Evolutionary conservation across 192 early-diverging fungal genomes (phyloP), one percentile per base, ranked within the genome.

Genomic region (Coemansia sp.): DNA sequence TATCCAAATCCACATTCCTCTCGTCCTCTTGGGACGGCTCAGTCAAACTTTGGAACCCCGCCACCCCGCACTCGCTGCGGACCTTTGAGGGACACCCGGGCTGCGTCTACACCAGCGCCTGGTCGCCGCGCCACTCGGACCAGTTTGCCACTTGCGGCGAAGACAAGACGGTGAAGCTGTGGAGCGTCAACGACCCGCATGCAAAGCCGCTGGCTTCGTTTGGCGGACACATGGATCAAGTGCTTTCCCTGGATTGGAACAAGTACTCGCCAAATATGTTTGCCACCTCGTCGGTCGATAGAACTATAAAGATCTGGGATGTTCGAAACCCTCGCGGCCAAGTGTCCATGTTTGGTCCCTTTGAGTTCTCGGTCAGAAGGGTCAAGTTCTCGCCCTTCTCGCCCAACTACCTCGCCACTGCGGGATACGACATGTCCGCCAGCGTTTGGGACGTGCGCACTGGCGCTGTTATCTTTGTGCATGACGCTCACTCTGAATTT

Each of bases 341-440:
- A 63, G 67, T 94, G 6, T 70, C 85, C n/a, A 87, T 87, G 59
- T 79, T 98, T 47, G 77, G 84, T 11, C 94, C 94, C 1, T 96
- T 98, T 74, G 93, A 96, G 71, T 98, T 93, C 74, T 94, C 98
- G 9, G 91, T 96, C 2, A 87, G 96, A 10, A 82, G 93, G 31
- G 91, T 97, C 19, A 95, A 95, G 77, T 97, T 92, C 71, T 96
- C 92, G 12, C 98, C 98, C 22, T 97, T 98, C 65, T 74, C 85
- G 62, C 90, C 89, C 27, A 84, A 89, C 68, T 77, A 95, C 38
- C 75, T 98, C 24, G 94, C 89, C 6, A 88, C 89, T n/a, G 92
- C 89, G 1, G 86, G 87, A 7, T 99, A 99, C 76, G 97, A 99
- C 68, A 99, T 99, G 98, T 95, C 94, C 12, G 88, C 96, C 73